phyloP scores from a whole-genome alignment of 2,329 filamentous ascomycete species.

The Stachybotrys elegans region DNA sequence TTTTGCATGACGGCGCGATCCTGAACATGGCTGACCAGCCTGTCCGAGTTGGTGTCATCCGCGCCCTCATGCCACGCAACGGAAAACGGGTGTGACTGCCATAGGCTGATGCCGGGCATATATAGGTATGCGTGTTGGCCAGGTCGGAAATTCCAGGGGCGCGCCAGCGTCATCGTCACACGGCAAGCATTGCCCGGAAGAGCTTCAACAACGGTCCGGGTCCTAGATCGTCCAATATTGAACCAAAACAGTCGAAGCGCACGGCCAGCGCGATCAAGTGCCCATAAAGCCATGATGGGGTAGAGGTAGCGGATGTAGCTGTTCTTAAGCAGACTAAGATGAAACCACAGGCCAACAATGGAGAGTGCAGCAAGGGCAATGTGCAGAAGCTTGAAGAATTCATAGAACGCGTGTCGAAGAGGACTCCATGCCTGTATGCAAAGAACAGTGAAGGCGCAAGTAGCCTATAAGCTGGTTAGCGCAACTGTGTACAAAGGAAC shows the following conservation, averaged over 20 bases:
- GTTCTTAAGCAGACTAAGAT: slow-evolving; percentile 46
- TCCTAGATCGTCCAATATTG: slow-evolving; percentile 63
- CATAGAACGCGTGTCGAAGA: slow-evolving; percentile 73
- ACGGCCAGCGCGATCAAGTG: slow-evolving; percentile 55
- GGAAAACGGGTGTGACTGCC: slow-evolving; percentile 76
- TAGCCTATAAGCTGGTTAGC: slow-evolving; percentile 37
- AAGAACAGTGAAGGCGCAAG: slow-evolving; percentile 56
- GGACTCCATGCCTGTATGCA: slow-evolving; percentile 65
- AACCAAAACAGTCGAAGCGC: slow-evolving; percentile 56
- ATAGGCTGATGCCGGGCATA: slow-evolving; percentile 65
- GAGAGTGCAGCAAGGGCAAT: slow-evolving; percentile 57
- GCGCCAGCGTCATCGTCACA: slow-evolving; percentile 67
- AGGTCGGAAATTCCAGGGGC: slow-evolving; percentile 70
- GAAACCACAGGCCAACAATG: slow-evolving; percentile 63
- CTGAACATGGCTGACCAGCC: slow-evolving; percentile 54
- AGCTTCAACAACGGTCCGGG: slow-evolving; percentile 65
- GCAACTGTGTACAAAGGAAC: neutral
- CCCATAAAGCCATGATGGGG: slow-evolving; percentile 62
- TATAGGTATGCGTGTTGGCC: slow-evolving; percentile 79
- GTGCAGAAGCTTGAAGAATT: slow-evolving; percentile 70
- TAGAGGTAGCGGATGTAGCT: slow-evolving; percentile 57
- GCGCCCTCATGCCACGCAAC: slow-evolving; percentile 71
- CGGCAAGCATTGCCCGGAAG: slow-evolving; percentile 71
- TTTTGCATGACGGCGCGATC: slow-evolving; percentile 57
- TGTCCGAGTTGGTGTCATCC: slow-evolving; percentile 44